Conservation (phyloP, 129 eudicot species). For the Chrysanthemum makinoi region DNA sequence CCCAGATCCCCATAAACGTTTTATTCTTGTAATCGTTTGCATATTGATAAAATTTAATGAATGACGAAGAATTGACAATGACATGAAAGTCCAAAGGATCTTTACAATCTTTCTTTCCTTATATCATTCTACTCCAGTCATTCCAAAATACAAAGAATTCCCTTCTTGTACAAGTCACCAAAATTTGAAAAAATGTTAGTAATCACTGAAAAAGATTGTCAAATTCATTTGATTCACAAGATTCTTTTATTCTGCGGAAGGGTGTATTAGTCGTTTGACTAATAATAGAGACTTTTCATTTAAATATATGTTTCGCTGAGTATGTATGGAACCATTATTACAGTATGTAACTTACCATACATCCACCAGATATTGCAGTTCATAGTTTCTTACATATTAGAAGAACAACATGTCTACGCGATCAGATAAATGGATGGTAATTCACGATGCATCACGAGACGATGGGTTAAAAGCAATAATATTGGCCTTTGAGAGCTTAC, state of each 20-base stretch:
- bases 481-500: conserved; percentile 32
- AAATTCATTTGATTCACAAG: too few species aligned
- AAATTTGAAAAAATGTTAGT: too few species aligned
- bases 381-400: conserved; percentile 1
- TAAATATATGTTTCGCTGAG: neutral
- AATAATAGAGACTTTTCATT: too few species aligned
- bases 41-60: too few species aligned
- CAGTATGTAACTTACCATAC: conserved; percentile 14
- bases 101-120: neutral
- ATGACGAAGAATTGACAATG: neutral
- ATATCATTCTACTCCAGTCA: too few species aligned
- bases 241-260: too few species aligned
- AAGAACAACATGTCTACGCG: conserved; percentile 31
- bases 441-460: conserved; percentile 52
- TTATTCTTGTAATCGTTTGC: too few species aligned
- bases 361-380: conserved; percentile 16
- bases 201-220: too few species aligned
- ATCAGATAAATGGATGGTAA: conserved; percentile 46
- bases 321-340: neutral
- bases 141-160: too few species aligned
- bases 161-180: too few species aligned
- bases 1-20: too few species aligned
- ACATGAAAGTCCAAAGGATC: neutral
- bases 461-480: conserved; percentile 50
- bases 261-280: too few species aligned